phyloP scores from a whole-genome alignment of 2,329 filamentous ascomycete species.

The Penicillium sp. region DNA sequence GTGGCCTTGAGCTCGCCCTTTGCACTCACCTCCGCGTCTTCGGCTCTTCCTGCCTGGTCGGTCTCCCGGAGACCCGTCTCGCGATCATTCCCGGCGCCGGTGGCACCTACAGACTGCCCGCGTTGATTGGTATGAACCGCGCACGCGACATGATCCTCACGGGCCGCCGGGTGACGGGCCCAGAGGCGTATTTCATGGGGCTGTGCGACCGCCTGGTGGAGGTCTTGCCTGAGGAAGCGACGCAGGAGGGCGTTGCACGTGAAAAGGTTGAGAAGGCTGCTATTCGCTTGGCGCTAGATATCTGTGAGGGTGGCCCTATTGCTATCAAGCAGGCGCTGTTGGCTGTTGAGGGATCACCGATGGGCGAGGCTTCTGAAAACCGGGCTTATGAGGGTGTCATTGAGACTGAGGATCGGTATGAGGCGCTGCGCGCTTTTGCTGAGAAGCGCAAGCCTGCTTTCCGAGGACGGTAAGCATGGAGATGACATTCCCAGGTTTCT shows the following conservation, averaged over 20 bases:
- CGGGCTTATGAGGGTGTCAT: constrained; percentile 82
- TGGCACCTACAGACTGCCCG: constrained; percentile 83
- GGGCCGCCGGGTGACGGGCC: constrained; percentile 76
- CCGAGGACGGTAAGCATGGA: constrained; percentile 51
- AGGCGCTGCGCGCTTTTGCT: constrained; percentile 82
- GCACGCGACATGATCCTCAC: constrained; percentile 92
- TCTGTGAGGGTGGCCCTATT: constrained; percentile 86
- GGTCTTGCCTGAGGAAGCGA: constrained; percentile 58
- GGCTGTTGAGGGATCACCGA: constrained; percentile 69
- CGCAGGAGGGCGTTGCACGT: constrained; percentile 60
- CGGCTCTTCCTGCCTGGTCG: constrained; percentile 73
- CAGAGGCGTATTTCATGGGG: constrained; percentile 89
- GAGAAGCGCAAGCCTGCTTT: constrained; percentile 74
- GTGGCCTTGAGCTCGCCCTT: constrained; percentile 89
- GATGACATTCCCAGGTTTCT: background rate
- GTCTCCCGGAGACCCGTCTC: constrained; percentile 85
- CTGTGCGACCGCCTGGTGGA: constrained; percentile 89
- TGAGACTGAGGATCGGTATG: constrained; percentile 79
- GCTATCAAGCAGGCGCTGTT: constrained; percentile 76
- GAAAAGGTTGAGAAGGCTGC: constrained; percentile 72
- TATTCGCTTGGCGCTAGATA: constrained; percentile 75
- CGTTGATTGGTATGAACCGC: constrained; percentile 73
- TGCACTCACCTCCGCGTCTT: constrained; percentile 88
- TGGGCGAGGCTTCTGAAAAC: constrained; percentile 76
- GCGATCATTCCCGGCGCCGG: constrained; percentile 95